These are phyloP conservation scores for Podosphaera fusca DNA, from an alignment of 2,329 filamentous ascomycete species.

Conservation along the genomic window DNA sequence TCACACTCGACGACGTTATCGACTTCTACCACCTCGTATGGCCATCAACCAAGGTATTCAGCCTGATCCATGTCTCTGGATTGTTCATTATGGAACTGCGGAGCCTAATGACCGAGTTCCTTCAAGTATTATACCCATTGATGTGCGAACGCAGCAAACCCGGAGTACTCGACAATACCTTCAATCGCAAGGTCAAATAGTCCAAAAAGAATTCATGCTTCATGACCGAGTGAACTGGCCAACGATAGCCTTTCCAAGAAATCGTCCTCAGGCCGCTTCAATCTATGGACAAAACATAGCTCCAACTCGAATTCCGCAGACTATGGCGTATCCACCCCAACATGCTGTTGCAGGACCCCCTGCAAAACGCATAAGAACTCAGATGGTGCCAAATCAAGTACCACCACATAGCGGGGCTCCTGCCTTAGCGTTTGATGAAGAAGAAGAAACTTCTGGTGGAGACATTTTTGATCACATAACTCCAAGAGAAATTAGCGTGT, in stretches of 20 bases:
- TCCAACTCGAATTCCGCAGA: conserved; percentile 20
- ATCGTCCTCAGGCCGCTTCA: conserved; percentile 19
- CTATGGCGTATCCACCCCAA: conserved; percentile 39
- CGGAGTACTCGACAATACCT: conserved; percentile 40
- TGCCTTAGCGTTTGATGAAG: conserved; percentile 39
- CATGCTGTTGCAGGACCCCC: conserved; percentile 26
- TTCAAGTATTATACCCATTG: conserved; percentile 38
- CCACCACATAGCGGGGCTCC: conserved; percentile 5
- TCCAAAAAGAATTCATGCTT: conserved; percentile 85
- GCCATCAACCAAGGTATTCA: conserved; percentile 45
- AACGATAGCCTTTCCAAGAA: conserved; percentile 44
- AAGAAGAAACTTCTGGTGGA: conserved; percentile 68
- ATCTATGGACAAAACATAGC: conserved; percentile 11
- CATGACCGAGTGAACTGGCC: conserved; percentile 82
- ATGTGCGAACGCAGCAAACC: conserved; percentile 33
- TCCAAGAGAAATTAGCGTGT: conserved; percentile 68
- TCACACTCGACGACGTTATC: conserved; percentile 68
- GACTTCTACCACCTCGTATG: conserved; percentile 49
- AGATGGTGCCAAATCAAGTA: conserved; percentile 7
- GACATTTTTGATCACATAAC: conserved; percentile 81
- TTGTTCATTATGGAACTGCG: conserved; percentile 69
- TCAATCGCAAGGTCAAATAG: conserved; percentile 56
- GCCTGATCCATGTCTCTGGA: conserved; percentile 65
- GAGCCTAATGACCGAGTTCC: conserved; percentile 54
- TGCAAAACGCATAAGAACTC: conserved; percentile 25